These are phyloP conservation scores for Inonotus obliquus DNA, from an alignment of 1,284 basidiomycete species.

Conservation along the genomic window DNA sequence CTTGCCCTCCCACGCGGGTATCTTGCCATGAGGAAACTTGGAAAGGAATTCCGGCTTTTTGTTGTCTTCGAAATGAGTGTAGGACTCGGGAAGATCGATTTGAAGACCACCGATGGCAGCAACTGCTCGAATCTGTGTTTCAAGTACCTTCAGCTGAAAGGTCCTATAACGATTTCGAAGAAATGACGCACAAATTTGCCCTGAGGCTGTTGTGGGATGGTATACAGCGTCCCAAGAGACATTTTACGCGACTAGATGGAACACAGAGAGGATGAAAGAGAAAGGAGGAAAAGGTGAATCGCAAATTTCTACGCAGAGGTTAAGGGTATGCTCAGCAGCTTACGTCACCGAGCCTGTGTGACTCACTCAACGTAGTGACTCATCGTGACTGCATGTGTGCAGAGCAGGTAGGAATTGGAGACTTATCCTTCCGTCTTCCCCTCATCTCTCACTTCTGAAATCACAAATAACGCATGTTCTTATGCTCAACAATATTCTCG, in stretches of 20 bases:
- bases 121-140: slow-evolving; percentile 59
- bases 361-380: slow-evolving; percentile 10
- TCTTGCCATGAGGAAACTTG: slow-evolving; percentile 83
- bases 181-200: slow-evolving; percentile 12
- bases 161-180: neutral
- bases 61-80: slow-evolving; percentile 72
- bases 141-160: neutral
- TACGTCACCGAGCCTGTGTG: neutral
- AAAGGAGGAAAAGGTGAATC: neutral
- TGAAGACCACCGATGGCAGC: slow-evolving; percentile 71
- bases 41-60: slow-evolving; percentile 69
- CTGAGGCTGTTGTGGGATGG: slow-evolving; percentile 8
- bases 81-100: slow-evolving; percentile 52
- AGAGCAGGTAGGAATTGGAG: too few relatives aligned
- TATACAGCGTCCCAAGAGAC: slow-evolving; percentile 19
- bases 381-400: neutral
- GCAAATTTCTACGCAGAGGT: slow-evolving; percentile 1
- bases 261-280: slow-evolving; percentile 8
- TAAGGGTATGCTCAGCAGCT: slow-evolving; percentile 11
- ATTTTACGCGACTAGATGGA: neutral
- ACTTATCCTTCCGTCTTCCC: too few relatives aligned
- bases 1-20: slow-evolving; percentile 75
- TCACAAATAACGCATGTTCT: too few relatives aligned
- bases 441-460: too few relatives aligned
- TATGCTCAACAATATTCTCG: too few relatives aligned